Evolutionary conservation across 768 basidiomycete genomes (phyloP), one percentile per base, ranked within the genome.

Genomic region (Clathrus columnatus): DNA sequence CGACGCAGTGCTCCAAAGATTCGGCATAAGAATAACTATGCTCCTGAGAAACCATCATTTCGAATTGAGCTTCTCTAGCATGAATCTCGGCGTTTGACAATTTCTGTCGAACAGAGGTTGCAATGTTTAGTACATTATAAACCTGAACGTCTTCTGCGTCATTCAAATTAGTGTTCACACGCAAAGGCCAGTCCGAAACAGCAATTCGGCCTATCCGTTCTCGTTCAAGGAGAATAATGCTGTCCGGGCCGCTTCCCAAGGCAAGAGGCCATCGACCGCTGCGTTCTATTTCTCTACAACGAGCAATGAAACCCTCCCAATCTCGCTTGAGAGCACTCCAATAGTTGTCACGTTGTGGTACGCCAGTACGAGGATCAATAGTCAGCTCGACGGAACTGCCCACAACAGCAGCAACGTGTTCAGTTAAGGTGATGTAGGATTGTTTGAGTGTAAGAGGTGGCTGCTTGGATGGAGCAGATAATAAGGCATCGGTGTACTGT

Each of bases 241-340:
- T 77, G 17, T 62, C 60, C 53, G 68, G 69, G 17, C 69, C 70
- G 21, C 74, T 64, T 41, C 81, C 84, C 30, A 91, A 75, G 16
- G 76, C 76, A 24, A 91, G 76, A 1, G 91, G 91, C 81, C 87
- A 85, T 44, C 88, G 79, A 29, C 85, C 87, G 58, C 82, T 82
- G 43, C 88, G 84, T 69, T 96, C 94, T n/a, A 93, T 75, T 60
- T 92, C 91, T 51, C 87, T 81, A 64, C 91, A 93, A 55, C 90
- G 79, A 7, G 93, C 87, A 58, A 94, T 83, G 63, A 97, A 94
- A 2, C 94, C 92, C 64, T 97, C 88, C 94, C 95, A 98, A 62
- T 97, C 93, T 46, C 88, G 73, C 67, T 90, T 93, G 62, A 96
- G 69, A 0, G 85, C 83, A 61, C 80, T 85, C 82, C 89, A 86